A percentile compares a stretch with the other conserved stretches of the same genome.
Conservation (phyloP, 352 stramenopile species). For the Discostella stelligera region DNA sequence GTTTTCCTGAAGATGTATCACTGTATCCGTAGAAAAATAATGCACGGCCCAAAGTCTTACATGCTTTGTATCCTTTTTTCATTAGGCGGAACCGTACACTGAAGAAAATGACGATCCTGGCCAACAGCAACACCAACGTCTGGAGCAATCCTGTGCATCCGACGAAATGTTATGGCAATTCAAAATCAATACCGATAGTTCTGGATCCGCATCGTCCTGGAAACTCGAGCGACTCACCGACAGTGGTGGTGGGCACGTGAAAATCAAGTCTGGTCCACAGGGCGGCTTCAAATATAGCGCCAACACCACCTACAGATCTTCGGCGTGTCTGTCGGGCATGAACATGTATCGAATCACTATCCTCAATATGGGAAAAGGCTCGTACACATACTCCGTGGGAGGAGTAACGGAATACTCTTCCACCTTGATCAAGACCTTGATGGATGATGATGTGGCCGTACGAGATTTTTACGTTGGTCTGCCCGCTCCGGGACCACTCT, state of each 20-base stretch:
- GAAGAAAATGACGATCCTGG: neutral
- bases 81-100: too few relatives aligned
- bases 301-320: slow-evolving; percentile 8
- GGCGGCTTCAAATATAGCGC: slow-evolving; percentile 10
- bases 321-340: slow-evolving; percentile 8
- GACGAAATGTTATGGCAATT: slow-evolving; percentile 25
- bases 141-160: slow-evolving; percentile 11
- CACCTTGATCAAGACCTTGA: neutral
- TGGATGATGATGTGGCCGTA: neutral
- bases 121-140: neutral
- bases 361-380: slow-evolving; percentile 1
- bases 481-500: neutral
- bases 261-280: slow-evolving; percentile 14
- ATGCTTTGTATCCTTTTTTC: too few relatives aligned
- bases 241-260: neutral
- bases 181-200: slow-evolving; percentile 30
- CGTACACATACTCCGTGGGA: slow-evolving; percentile 6
- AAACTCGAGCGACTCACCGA: slow-evolving; percentile 13
- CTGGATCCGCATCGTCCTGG: slow-evolving; percentile 27
- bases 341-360: slow-evolving; percentile 19
- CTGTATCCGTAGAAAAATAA: too few relatives aligned
- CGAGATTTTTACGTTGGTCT: slow-evolving; percentile 4
- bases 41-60: too few relatives aligned
- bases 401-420: neutral
- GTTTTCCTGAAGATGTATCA: neutral